Evolutionary conservation across 495 filamentous ascomycete genomes (phyloP).

Genomic region (Tuber brumale): DNA sequence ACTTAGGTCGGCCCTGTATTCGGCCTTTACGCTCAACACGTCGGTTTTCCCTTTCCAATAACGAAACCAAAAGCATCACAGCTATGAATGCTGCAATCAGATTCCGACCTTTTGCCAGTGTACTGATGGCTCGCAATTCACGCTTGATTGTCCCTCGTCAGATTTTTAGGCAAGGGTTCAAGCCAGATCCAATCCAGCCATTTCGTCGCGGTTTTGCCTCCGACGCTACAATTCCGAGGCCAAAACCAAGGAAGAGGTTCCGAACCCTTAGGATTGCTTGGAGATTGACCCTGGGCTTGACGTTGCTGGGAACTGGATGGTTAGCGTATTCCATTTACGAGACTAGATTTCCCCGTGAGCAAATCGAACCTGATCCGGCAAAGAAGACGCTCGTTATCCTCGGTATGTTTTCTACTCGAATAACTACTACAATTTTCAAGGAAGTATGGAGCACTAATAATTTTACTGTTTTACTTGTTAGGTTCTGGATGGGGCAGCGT

Average conservation of each 20-base stretch:
- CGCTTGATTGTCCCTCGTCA: constrained; percentile 33
- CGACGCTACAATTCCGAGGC: constrained; percentile 35
- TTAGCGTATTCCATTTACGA: constrained; percentile 75
- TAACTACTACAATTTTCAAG: background rate
- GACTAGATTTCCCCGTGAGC: constrained; percentile 72
- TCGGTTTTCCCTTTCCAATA: background rate
- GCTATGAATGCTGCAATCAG: background rate
- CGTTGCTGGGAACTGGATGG: constrained; percentile 60
- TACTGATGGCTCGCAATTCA: constrained; percentile 22
- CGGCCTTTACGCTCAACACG: background rate
- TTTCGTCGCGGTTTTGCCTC: constrained; percentile 47
- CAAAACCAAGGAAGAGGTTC: constrained; percentile 42
- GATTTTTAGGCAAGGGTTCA: constrained; percentile 22
- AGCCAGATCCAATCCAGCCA: constrained; percentile 19
- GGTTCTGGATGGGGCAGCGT: constrained; percentile 94
- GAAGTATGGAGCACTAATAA: background rate
- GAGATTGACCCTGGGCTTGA: constrained; percentile 66
- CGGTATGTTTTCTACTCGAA: constrained; percentile 52
- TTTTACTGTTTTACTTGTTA: constrained; percentile 21
- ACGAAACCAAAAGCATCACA: background rate
- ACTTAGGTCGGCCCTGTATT: background rate
- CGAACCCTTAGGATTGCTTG: constrained; percentile 61
- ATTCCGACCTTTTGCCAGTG: background rate
- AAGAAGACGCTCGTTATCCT: constrained; percentile 98
- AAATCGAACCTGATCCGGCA: constrained; percentile 67